These are phyloP conservation scores for Gossypium mustelinum DNA, from an alignment of 345 rosid species.

Conservation along the genomic window DNA sequence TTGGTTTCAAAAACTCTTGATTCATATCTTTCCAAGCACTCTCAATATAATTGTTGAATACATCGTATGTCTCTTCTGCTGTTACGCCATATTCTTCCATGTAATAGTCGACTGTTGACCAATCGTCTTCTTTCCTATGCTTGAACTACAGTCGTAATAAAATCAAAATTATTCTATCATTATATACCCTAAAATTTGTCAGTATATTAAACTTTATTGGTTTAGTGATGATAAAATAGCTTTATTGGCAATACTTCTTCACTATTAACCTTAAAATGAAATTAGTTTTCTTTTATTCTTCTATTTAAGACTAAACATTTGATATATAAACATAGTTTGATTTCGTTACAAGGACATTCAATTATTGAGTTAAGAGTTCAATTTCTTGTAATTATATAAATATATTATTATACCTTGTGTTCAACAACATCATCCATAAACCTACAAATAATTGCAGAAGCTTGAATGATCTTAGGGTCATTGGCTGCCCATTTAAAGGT, in stretches of 20 bases:
- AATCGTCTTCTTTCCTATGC: neutral
- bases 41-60: neutral
- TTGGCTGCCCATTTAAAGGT: constrained; percentile 20
- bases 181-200: neutral
- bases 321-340: too few relatives aligned
- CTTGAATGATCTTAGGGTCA: constrained; percentile 22
- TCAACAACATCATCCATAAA: constrained; percentile 32
- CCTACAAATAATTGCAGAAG: constrained; percentile 19
- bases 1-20: constrained; percentile 4
- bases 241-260: too few relatives aligned
- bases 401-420: constrained; percentile 1
- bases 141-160: neutral
- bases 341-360: neutral
- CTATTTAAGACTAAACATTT: too few relatives aligned
- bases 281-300: too few relatives aligned
- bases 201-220: too few relatives aligned
- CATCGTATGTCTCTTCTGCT: neutral
- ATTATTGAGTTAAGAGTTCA: neutral
- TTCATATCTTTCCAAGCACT: constrained; percentile 9
- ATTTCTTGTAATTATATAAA: neutral
- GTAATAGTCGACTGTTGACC: neutral
- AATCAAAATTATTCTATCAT: neutral
- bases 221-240: neutral
- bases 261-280: too few relatives aligned
- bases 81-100: constrained; percentile 1